These are phyloP conservation scores for Phanerochaete carnosa DNA, from an alignment of 768 basidiomycete species.

Conservation along the genomic window DNA sequence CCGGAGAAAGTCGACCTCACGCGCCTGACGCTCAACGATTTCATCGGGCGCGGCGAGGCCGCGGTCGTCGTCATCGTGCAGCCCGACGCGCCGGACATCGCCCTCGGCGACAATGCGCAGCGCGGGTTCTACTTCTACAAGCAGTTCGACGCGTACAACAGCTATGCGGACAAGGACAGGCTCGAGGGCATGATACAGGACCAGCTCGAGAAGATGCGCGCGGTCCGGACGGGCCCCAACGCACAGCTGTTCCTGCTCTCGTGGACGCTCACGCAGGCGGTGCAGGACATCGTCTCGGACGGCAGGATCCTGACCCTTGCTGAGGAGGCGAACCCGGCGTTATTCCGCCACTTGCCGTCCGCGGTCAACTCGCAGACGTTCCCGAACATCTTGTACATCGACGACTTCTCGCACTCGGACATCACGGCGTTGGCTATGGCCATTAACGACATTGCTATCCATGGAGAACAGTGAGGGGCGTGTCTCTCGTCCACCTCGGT, in stretches of 20 bases:
- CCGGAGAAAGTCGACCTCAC: conserved; percentile 10
- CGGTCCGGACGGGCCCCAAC: not conserved
- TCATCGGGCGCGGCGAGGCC: conserved; percentile 10
- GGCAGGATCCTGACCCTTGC: conserved; percentile 6
- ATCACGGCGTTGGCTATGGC: conserved; percentile 10
- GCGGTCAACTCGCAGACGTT: conserved; percentile 2
- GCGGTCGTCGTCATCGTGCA: conserved; percentile 11
- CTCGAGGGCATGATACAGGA: conserved; percentile 9
- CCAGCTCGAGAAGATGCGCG: conserved; percentile 10
- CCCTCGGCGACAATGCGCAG: conserved; percentile 6
- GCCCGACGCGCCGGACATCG: conserved; percentile 4
- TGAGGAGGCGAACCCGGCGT: conserved; percentile 1
- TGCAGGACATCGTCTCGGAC: conserved; percentile 5
- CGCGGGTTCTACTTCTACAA: conserved; percentile 10
- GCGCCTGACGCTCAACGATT: conserved; percentile 5
- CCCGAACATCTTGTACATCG: conserved; percentile 15
- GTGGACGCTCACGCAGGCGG: conserved; percentile 10
- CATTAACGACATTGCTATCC: conserved; percentile 2
- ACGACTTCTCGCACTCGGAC: conserved; percentile 10
- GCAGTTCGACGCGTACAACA: conserved; percentile 14
- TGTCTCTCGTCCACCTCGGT: not conserved
- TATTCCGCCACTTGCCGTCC: not conserved
- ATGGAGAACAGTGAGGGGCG: not conserved
- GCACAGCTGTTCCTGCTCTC: conserved; percentile 12
- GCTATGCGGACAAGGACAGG: conserved; percentile 5